These are phyloP conservation scores for Rhizopus sp. DNA, from an alignment of 371 early-diverging fungal genomes.

Conservation along the genomic window DNA sequence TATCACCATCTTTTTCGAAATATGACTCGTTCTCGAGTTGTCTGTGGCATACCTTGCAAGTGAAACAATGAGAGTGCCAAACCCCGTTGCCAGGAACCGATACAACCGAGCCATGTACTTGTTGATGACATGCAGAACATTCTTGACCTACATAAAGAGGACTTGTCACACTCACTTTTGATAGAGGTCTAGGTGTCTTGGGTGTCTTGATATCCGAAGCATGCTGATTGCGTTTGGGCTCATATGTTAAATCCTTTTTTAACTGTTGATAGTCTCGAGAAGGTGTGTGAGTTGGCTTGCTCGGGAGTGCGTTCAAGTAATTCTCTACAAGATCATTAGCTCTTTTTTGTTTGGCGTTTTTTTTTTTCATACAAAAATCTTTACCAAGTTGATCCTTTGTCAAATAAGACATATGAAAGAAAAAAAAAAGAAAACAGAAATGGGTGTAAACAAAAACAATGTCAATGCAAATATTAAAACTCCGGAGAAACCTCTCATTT, in stretches of 20 bases:
- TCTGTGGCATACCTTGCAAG: constrained; percentile 15
- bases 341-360: neutral
- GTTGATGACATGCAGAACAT: constrained; percentile 21
- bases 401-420: constrained; percentile 15
- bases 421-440: constrained; percentile 7
- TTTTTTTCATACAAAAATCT: neutral
- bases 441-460: neutral
- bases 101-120: constrained; percentile 21
- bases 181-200: constrained; percentile 9
- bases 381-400: constrained; percentile 31
- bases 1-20: constrained; percentile 19
- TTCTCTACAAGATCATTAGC: constrained; percentile 8
- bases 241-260: constrained; percentile 19
- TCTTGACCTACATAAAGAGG: constrained; percentile 22
- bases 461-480: constrained; percentile 6
- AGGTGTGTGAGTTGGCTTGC: neutral
- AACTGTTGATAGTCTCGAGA: constrained; percentile 12
- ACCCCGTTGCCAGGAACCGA: constrained; percentile 17
- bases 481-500: neutral
- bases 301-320: constrained; percentile 15
- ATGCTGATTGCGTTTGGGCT: constrained; percentile 5
- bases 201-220: neutral
- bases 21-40: constrained; percentile 19
- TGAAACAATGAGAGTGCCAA: constrained; percentile 27
- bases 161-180: constrained; percentile 11